Base-by-base conservation (phyloP, 2,329 filamentous ascomycete species). In the Fusarium sp. region DNA sequence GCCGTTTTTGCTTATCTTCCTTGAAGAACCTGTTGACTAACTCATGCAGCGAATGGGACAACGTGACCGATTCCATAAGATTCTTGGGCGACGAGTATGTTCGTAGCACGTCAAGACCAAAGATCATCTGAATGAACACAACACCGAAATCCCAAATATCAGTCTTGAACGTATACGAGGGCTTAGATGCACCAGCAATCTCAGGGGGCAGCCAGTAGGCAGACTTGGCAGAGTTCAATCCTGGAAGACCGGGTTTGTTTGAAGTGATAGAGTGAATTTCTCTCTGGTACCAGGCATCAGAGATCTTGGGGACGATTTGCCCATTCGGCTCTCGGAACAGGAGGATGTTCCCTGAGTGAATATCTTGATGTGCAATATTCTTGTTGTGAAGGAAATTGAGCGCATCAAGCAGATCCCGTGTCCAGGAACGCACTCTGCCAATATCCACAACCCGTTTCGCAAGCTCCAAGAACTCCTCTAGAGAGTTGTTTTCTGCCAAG, bases 131-230 rank as follows among this genome's bases (percentile, higher is more conserved):
- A 44, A 98, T 83, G 76, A 98, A 93, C 10, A 98, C 89, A 36
- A 98, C 90, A 9, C 96, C 96, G 77, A 99, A 91, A 75, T 98
- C 94, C 96, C 96, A 99, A 14, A 98, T 90, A 80, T 98, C 96
- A 1, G 94, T 94, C 81, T 98, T 98, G 77, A 89, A 89, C 4
- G 89, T 91, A 83, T 92, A 87, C 81, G 92, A 86, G 36, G 87
- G 87, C 35, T 89, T 91, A 67, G 88, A 89, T 2, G 86, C 87
- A 52, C 85, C 88, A 36, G 89, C 88, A 57, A 95, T 87, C 82
- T 98, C 95, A 3, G 95, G 93, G 3, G 95, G 91, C 12, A 93
- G 83, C 95, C 95, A 98, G 74, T 94, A 94, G 3, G 92, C 91
- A 22, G 94, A 95, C 75, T 92, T 92, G 22, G 92, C 90, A 31